Conservation (phyloP, 2,329 filamentous ascomycete genomes). For the Pseudogymnoascus sp. region DNA sequence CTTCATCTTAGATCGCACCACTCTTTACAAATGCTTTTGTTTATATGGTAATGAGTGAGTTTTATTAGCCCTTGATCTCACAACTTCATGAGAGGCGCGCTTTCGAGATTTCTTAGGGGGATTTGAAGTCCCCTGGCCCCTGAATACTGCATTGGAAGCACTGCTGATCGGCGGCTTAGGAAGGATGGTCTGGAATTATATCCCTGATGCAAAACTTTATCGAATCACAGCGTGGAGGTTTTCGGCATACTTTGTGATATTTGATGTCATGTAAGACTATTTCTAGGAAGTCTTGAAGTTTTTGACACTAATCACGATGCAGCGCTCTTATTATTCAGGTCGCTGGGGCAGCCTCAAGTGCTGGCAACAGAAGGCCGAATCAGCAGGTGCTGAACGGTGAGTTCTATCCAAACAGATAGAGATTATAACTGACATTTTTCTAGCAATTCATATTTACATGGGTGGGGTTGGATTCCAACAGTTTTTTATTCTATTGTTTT, state of each 20-base stretch:
- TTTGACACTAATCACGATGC: slow-evolving; percentile 9
- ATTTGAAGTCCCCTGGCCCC: neutral
- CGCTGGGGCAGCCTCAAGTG: slow-evolving; percentile 24
- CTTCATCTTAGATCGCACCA: slow-evolving; percentile 17
- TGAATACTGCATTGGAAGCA: neutral
- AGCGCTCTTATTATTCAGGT: slow-evolving; percentile 22
- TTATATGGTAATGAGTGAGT: slow-evolving; percentile 22
- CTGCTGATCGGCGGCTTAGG: neutral
- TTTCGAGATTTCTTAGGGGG: neutral
- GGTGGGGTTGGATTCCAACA: slow-evolving; percentile 46
- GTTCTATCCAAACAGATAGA: slow-evolving; percentile 13
- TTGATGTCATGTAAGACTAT: slow-evolving; percentile 23
- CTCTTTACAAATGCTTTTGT: slow-evolving; percentile 24
- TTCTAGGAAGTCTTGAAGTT: neutral
- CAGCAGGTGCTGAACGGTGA: slow-evolving; percentile 17
- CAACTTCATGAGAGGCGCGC: neutral
- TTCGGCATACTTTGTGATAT: slow-evolving; percentile 21
- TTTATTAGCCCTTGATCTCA: neutral
- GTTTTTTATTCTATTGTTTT: slow-evolving; percentile 42
- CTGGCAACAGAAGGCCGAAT: slow-evolving; percentile 29
- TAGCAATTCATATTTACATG: slow-evolving; percentile 42
- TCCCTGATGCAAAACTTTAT: slow-evolving; percentile 17
- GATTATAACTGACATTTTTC: slow-evolving; percentile 23
- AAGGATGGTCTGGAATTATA: slow-evolving; percentile 24
- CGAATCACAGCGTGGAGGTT: slow-evolving; percentile 20